Conservation (phyloP, 2,329 filamentous ascomycete genomes). For the Tolypocladium sp. region DNA sequence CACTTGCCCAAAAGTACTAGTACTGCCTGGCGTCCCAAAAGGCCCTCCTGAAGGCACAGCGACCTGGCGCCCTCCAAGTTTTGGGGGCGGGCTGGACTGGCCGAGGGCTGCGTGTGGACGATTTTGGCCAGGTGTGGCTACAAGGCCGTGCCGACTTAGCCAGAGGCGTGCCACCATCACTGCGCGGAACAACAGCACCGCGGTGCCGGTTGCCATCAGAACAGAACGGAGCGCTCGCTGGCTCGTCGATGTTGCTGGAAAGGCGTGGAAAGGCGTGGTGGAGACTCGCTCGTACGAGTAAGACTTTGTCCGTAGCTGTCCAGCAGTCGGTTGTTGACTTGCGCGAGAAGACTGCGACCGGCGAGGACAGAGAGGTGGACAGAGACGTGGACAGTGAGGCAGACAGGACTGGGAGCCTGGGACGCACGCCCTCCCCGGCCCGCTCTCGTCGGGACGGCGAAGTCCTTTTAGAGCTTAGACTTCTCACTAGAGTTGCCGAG, state of each 20-base stretch:
- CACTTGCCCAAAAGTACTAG: background rate
- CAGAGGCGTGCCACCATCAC: slow-evolving; percentile 6
- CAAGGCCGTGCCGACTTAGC: slow-evolving; percentile 10
- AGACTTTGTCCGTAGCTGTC: background rate
- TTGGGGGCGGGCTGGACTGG: background rate
- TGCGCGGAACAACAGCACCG: background rate
- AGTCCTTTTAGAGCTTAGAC: background rate
- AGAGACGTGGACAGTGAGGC: background rate
- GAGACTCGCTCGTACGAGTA: background rate
- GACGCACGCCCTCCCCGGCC: background rate
- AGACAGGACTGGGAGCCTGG: background rate
- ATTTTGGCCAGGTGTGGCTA: background rate
- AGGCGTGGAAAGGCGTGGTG: background rate
- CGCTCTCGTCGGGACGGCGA: background rate
- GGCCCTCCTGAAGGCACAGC: background rate
- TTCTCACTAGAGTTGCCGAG: slow-evolving; percentile 3
- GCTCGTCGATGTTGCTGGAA: background rate
- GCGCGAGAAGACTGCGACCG: background rate
- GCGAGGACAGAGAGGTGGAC: background rate
- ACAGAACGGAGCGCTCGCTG: background rate
- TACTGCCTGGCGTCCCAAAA: background rate
- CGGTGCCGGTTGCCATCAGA: background rate
- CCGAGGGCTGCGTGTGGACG: background rate
- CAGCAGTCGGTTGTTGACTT: background rate
- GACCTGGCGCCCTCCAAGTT: background rate